Evolutionary conservation across 345 rosid species (phyloP), one percentile per base, ranked within the genome.

Genomic region (Turritis glabra): DNA sequence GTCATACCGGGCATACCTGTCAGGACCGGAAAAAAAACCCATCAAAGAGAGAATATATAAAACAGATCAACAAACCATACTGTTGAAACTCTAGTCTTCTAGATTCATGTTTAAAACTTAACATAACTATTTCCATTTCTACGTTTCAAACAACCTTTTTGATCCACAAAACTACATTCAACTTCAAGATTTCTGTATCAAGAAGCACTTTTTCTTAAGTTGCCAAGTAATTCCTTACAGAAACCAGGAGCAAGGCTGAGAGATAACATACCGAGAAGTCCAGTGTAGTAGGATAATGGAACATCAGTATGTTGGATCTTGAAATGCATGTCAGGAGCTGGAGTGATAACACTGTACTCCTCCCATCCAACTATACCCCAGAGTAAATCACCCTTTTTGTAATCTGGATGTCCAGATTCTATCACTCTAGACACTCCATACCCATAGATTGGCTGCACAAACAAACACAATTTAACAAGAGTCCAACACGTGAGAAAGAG

Each of bases 311-410:
- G 63, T 2, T 76, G 76, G 54, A 88, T 87, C 74, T 90, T 88
- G 38, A 82, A 67, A 44, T 82, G 75, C 33, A 32, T 13, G 3
- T 73, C 32, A 4, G 82, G 80, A 5, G 53, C 13, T 5, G 85
- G 61, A 5, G 76, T 72, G 38, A 85, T 46, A 40, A 84, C 70
- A 62, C 80, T 84, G 17, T 86, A 89, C 74, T 87, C 90, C 73
- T 91, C 92, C 94, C 97, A 89, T 5, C 81, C 71, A n/a, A 85
- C 88, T 0, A 47, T 5, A 3, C 89, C 97, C 88, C 88, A 86
- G 7, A 89, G 82, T 5, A 85, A 60, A 32, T 89, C 88, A 0
- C 88, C 97, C 11, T 85, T 76, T 53, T 81, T 75, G 78, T 78
- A 87, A 43, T 83, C 77, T 22, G 89, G 82, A 78, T 88, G 77